Evolutionary conservation across 116 monocot species (phyloP).

Genomic region (Papilionanthe hybrid): DNA sequence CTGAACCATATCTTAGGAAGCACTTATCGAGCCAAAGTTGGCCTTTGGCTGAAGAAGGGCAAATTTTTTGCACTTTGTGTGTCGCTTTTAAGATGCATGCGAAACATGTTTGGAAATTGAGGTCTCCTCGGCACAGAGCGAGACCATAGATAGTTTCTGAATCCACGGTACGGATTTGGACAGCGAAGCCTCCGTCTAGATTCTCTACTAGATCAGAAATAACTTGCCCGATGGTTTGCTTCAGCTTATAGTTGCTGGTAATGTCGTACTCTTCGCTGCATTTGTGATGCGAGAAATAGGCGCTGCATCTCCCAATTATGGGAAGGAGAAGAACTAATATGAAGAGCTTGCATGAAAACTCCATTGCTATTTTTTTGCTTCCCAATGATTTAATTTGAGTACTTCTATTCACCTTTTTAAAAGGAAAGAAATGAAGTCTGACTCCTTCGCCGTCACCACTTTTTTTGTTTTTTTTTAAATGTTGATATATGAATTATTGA

Average conservation of each 20-base stretch:
- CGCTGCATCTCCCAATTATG: not conserved
- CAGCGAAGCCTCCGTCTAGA: constrained; percentile 15
- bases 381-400: not conserved
- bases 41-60: constrained; percentile 7
- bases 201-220: constrained; percentile 7
- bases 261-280: constrained; percentile 13
- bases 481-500: no score
- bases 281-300: not conserved
- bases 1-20: constrained; percentile 17
- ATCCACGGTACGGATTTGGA: not conserved
- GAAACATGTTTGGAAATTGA: constrained; percentile 5
- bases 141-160: constrained; percentile 32
- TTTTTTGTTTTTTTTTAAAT: no score
- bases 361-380: not conserved
- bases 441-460: no score
- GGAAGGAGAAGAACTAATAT: not conserved
- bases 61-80: not conserved
- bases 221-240: constrained; percentile 24
- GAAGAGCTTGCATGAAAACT: not conserved
- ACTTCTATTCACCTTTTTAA: not conserved
- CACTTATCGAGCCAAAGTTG: constrained; percentile 29
- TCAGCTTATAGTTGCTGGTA: constrained; percentile 9
- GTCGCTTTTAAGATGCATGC: constrained; percentile 22
- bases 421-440: no score
- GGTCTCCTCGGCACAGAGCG: constrained; percentile 39